Percentiles rank a stretch among this genome's conserved stretches.
Conservation (phyloP, 257 asterid genomes). For the Scutellaria galericulata region DNA sequence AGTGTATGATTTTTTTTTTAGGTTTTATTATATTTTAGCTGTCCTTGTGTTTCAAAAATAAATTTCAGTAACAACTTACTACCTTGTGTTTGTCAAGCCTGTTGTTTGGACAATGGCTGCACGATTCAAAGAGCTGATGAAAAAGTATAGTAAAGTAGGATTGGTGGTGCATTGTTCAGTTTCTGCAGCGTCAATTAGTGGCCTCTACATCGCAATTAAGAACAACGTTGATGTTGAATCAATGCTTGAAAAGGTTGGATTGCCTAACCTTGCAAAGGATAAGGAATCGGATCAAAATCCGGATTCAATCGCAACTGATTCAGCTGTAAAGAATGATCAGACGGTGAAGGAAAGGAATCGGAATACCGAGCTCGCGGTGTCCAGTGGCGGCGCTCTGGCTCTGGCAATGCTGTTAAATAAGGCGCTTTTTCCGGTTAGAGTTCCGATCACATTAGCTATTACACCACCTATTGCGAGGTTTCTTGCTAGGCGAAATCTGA, state of each 20-base stretch:
- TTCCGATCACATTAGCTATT: constrained; percentile 84
- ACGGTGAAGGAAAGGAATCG: constrained; percentile 64
- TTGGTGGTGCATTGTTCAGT: constrained; percentile 81
- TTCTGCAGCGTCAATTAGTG: constrained; percentile 79
- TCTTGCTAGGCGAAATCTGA: constrained; percentile 68
- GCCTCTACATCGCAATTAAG: constrained; percentile 75
- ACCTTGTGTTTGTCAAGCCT: not conserved
- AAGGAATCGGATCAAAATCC: constrained; percentile 29
- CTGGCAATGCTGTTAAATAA: constrained; percentile 80
- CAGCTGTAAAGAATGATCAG: constrained; percentile 29
- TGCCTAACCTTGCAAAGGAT: constrained; percentile 48
- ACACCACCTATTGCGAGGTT: constrained; percentile 92
- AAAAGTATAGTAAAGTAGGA: constrained; percentile 87
- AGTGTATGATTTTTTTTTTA: constrained; percentile 44
- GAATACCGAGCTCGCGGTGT: constrained; percentile 76
- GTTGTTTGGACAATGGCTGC: constrained; percentile 49
- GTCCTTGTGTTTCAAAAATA: not conserved
- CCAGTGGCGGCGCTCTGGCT: constrained; percentile 90
- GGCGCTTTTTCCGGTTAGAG: constrained; percentile 90
- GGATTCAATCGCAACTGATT: constrained; percentile 16
- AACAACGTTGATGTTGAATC: constrained; percentile 90
- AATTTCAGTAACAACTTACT: not conserved
- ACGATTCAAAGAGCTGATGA: constrained; percentile 70
- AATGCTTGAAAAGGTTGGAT: constrained; percentile 68
- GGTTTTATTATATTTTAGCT: not conserved